Base-by-base conservation (phyloP, 306 rosid genomes). In the Spatholobus suberectus region DNA sequence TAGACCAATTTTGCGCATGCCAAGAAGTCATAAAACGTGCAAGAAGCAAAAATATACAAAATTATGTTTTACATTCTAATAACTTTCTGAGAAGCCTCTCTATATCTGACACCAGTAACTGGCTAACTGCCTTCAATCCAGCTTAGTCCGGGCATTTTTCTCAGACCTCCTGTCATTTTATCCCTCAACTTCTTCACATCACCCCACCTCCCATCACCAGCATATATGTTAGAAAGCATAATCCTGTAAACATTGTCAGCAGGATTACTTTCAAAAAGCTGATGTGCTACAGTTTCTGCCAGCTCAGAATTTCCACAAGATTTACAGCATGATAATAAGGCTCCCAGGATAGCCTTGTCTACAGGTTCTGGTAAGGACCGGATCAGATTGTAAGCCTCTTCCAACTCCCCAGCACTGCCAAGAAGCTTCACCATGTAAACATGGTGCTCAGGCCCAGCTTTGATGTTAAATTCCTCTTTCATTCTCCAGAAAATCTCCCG, bases 371-470 rank as follows among this genome's bases (percentile, higher is more conserved):
- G 87, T 70, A 96, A 88, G 80, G 94, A 85, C 57, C 23, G 88
- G 27, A 76, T 59, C 73, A 96, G 89, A 75, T 83, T 65, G 87
- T 89, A 91, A 84, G 99, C 97, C 89, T 92, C 94, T 81, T 91
- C 97, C 76, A 91, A 83, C 79, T 79, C 83, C 41, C 97, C 97
- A 47, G 88, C 90, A 92, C 83, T 85, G 37, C 99, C 99, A 38
- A 96, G 90, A 86, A 92, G 98, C 84, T 90, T 96, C 73, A 93
- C 96, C 89, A 96, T 78, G 89, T 93, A 86, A 87, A 96, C 97
- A 86, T 87, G 88, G 84, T 96, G 99, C 62, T 93, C 96, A 15
- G 89, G 55, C 85, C 87, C 87, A 67, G 93, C 82, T 70, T 86
- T 83, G 70, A 91, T 83, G 82, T 68, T 32, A 85, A 90, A 96